Percentiles rank a stretch among this genome's conserved stretches.
phyloP scores from a whole-genome alignment of 2,329 filamentous ascomycete species.

The Dothideomycetidae sp. region DNA sequence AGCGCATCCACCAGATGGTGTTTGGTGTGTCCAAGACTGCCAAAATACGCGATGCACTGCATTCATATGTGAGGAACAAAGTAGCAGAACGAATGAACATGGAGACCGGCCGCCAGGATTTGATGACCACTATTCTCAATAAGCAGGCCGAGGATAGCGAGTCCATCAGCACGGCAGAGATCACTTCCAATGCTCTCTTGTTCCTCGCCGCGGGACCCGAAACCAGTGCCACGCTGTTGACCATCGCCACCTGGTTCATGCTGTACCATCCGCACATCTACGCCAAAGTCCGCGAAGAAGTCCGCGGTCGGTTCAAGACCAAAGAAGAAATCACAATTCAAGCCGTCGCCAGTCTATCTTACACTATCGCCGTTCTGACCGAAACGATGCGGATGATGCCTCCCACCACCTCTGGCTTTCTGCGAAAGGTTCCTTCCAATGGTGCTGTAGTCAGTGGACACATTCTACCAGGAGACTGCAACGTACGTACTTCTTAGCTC shows the following conservation, averaged over 20 bases:
- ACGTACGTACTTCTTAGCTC: conserved; percentile 8
- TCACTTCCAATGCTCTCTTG: conserved; percentile 22
- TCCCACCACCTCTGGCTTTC: conserved; percentile 28
- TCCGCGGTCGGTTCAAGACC: conserved; percentile 26
- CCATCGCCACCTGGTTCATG: conserved; percentile 28
- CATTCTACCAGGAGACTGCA: conserved; percentile 16
- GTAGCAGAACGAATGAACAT: conserved; percentile 17
- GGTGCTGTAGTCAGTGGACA: conserved; percentile 18
- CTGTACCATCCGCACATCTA: conserved; percentile 26
- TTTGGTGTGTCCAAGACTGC: conserved; percentile 15
- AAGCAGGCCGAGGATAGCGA: conserved; percentile 13
- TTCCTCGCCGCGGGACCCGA: conserved; percentile 36
- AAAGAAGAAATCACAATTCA: conserved; percentile 18
- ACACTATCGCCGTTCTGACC: conserved; percentile 32
- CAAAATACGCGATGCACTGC: conserved; percentile 14
- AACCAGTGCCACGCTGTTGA: conserved; percentile 36
- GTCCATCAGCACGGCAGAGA: conserved; percentile 18
- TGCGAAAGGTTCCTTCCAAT: conserved; percentile 17
- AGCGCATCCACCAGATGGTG: conserved; percentile 2
- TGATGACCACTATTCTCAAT: conserved; percentile 14
- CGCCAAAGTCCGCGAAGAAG: conserved; percentile 27
- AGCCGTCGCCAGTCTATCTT: conserved; percentile 17
- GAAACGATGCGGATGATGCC: conserved; percentile 34
- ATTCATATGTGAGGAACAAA: conserved; percentile 15
- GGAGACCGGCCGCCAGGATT: conserved; percentile 15